Evolutionary conservation across 352 stramenopile species (phyloP).

Genomic region (Pythium plurisporium): DNA sequence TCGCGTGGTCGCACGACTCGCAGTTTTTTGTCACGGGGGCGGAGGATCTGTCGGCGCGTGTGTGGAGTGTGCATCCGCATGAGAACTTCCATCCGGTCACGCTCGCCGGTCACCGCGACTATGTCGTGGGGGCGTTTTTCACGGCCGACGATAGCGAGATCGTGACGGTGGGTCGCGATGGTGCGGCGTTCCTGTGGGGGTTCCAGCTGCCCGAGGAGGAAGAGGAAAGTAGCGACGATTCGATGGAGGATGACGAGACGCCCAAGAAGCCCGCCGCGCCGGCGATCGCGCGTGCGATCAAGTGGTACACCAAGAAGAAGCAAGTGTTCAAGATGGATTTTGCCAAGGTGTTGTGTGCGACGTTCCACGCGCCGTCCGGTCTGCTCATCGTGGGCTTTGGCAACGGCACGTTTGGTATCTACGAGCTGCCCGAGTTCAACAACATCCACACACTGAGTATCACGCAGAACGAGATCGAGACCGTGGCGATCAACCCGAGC

Average conservation of each 20-base stretch:
- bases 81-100: slow-evolving; percentile 79
- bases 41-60: slow-evolving; percentile 83
- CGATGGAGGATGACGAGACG: slow-evolving; percentile 27
- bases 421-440: slow-evolving; percentile 93
- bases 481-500: slow-evolving; percentile 93
- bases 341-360: slow-evolving; percentile 84
- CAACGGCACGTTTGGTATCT: slow-evolving; percentile 97
- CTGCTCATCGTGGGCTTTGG: slow-evolving; percentile 96
- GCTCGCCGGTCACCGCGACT: slow-evolving; percentile 85
- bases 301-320: slow-evolving; percentile 85
- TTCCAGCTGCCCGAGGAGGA: slow-evolving; percentile 50
- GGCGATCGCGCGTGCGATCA: slow-evolving; percentile 62
- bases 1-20: slow-evolving; percentile 87
- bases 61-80: slow-evolving; percentile 80
- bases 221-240: slow-evolving; percentile 26
- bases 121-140: slow-evolving; percentile 87
- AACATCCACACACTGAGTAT: slow-evolving; percentile 97
- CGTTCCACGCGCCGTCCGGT: slow-evolving; percentile 80
- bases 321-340: slow-evolving; percentile 90
- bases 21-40: slow-evolving; percentile 88
- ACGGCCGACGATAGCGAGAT: slow-evolving; percentile 68
- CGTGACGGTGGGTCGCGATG: slow-evolving; percentile 86
- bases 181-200: slow-evolving; percentile 84
- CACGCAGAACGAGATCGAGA: slow-evolving; percentile 87
- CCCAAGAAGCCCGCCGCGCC: slow-evolving; percentile 23